Evolutionary conservation across 192 early-diverging fungal genomes (phyloP), one percentile per base, ranked within the genome.

Genomic region (Chytriomyces confervae): DNA sequence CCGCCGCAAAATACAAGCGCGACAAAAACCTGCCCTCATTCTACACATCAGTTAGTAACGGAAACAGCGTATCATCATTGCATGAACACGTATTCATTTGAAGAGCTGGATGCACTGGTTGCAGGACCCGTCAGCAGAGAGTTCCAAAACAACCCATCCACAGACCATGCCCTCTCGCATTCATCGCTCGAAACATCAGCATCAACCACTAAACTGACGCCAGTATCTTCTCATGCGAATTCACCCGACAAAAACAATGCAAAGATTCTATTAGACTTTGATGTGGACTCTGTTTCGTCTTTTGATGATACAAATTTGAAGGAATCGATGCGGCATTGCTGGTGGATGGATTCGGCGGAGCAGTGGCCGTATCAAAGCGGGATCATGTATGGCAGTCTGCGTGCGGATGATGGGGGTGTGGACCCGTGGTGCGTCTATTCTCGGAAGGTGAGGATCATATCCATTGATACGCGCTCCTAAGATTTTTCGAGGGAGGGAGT

Each of bases 51-150:
- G 0, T 36, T 36, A 36, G 36, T 36, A 36, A 36, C 36, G 36
- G 36, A 36, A 36, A 36, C 36, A 36, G 36, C 36, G 36, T 36
- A 36, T 36, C 36, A 36, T 36, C 36, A 36, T 2, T 36, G 36
- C 29, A 49, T 76, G 74, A 75, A 62, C 27, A 72, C 10, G 47
- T 77, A 61, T 46, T 77, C 53, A 16, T 36, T 53, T 23, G 76
- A 70, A 23, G 69, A 70, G 8, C 50, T 70, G 23, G 69, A 70
- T 27, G 24, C 24, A 50, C 27, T 70, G 2, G 6, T 70, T 3
- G 69, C 27, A 5, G 69, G 69, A 16, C 53, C 29, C 36, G 36
- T 36, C 36, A 36, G 36, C 36, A 36, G 36, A 36, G 11, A 45
- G 24, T 20, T 70, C 50, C 50, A 70, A 53, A 23, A 70, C 50